Percentiles rank a stretch among this genome's conserved stretches.
Evolutionary conservation across 2,329 filamentous ascomycete species (phyloP).

Genomic region (Fusarium poae): DNA sequence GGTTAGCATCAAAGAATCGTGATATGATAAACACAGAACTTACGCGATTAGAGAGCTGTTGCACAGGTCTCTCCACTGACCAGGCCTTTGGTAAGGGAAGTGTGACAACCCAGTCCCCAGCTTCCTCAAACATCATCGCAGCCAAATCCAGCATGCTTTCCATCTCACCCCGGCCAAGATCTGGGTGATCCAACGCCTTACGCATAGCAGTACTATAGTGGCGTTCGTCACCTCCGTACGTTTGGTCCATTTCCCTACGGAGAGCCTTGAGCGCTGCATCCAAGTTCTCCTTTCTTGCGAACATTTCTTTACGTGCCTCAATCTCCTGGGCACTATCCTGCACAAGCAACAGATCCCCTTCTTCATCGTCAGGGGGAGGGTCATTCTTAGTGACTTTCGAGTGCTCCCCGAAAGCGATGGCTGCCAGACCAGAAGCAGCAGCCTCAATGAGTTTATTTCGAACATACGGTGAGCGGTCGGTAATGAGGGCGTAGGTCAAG

Average conservation of each 20-base stretch:
- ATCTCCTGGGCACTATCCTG: conserved; percentile 63
- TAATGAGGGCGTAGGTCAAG: conserved; percentile 69
- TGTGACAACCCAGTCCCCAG: conserved; percentile 58
- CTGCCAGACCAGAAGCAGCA: conserved; percentile 70
- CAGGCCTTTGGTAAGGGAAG: conserved; percentile 58
- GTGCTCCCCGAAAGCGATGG: conserved; percentile 73
- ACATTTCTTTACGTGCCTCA: conserved; percentile 72
- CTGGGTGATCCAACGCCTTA: conserved; percentile 57
- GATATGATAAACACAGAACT: conserved; percentile 26
- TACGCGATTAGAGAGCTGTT: conserved; percentile 55
- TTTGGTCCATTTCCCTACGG: conserved; percentile 60
- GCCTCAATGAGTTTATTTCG: conserved; percentile 71
- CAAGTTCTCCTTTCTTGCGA: conserved; percentile 73
- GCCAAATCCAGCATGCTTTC: conserved; percentile 60
- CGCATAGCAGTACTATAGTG: conserved; percentile 60
- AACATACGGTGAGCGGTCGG: conserved; percentile 73
- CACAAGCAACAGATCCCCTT: conserved; percentile 56
- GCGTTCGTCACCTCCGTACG: conserved; percentile 55
- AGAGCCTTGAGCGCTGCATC: conserved; percentile 65
- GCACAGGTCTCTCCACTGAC: conserved; percentile 55
- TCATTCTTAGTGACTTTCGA: conserved; percentile 60
- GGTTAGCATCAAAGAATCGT: conserved; percentile 35
- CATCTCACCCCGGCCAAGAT: conserved; percentile 58
- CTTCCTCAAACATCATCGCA: conserved; percentile 62
- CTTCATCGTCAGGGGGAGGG: conserved; percentile 54